A percentile compares a stretch with the other conserved stretches of the same genome.
These are phyloP conservation scores for Fonsecaea erecta DNA, from an alignment of 2,329 filamentous ascomycete species.

Conservation along the genomic window DNA sequence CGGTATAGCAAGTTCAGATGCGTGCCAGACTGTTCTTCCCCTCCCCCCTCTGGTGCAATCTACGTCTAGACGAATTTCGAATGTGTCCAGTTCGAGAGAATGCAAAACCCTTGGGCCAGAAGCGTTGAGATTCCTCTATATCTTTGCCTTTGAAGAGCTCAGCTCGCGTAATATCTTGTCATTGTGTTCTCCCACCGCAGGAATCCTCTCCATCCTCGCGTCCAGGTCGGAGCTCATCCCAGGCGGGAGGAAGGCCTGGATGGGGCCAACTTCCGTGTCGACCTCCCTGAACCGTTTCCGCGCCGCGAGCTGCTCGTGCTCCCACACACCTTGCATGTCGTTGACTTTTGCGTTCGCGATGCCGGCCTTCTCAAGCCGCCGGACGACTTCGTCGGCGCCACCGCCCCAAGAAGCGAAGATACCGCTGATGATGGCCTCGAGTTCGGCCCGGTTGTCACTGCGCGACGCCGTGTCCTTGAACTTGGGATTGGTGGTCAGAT, in stretches of 20 bases:
- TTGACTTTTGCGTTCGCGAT: slow-evolving; percentile 63
- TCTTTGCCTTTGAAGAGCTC: slow-evolving; percentile 26
- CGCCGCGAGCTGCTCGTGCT: slow-evolving; percentile 58
- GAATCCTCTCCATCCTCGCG: slow-evolving; percentile 53
- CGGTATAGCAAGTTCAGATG: not conserved
- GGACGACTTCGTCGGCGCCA: slow-evolving; percentile 49
- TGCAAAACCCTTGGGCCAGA: not conserved
- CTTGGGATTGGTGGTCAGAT: slow-evolving; percentile 51
- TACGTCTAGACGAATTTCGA: not conserved
- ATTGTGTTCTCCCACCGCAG: slow-evolving; percentile 58
- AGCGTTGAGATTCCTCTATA: not conserved
- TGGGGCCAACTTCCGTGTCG: slow-evolving; percentile 51
- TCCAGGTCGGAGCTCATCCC: slow-evolving; percentile 46
- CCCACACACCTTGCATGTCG: slow-evolving; percentile 60
- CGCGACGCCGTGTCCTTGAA: slow-evolving; percentile 56
- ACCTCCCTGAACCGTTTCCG: slow-evolving; percentile 59
- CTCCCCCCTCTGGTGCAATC: no score
- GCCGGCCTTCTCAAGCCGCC: slow-evolving; percentile 52
- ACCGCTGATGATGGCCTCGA: slow-evolving; percentile 53
- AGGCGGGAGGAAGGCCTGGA: slow-evolving; percentile 58
- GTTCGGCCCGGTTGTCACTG: slow-evolving; percentile 52
- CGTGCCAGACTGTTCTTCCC: no score
- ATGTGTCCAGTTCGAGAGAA: not conserved
- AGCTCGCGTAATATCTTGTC: slow-evolving; percentile 53
- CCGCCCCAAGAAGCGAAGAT: slow-evolving; percentile 45